Base-by-base conservation (phyloP, 768 basidiomycete species). In the Naganishia randhawae region DNA sequence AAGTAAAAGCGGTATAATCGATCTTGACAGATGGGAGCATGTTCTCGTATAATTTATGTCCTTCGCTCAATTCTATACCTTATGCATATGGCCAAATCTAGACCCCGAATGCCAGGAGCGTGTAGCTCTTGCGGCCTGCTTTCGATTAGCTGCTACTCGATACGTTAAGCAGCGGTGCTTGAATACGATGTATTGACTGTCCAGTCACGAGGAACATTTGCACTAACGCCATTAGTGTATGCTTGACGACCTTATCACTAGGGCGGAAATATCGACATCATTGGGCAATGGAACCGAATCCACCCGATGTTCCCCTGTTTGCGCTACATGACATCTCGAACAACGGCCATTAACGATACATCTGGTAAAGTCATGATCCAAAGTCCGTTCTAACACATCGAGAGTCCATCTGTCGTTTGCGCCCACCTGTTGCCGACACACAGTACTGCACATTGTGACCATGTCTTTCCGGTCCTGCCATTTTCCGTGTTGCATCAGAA, bases 401-500 rank as follows among this genome's bases (percentile, higher is more conserved):
- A 61, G 22, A 2, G 29, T 25, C 25, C 33, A 22, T 32, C 31
- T 52, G 7, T 29, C 32, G 16, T 52, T 10, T 6, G 22, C 11
- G 9, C 11, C 39, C 11, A 13, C 22, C 10, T 22, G 22, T 25
- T 27, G 10, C 3, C 22, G n/a, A n/a, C 22, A n/a, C 2, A 61
- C 57, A 1, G 57, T 61, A 13, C 39, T 37, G 32, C 41, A 61
- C 16, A 61, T 39, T 4, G 57, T 35, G 10, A 39, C 27, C 57
- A 61, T 61, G n/a, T 61, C 39, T 19, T 6, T 39, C 25, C 57
- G 35, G 14, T 39, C 37, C 39, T 41, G 57, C 57, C 57, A 41
- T 16, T 29, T 37, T 13, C n/a, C 22, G 17, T 61, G 57, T 25
- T 39, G 57, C 11, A 61, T 22, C 2, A 61, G 22, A 29, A 61